Percentiles rank a stretch among this genome's conserved stretches.
phyloP scores from a whole-genome alignment of 164 flowering plant species.

The Annona cherimola region DNA sequence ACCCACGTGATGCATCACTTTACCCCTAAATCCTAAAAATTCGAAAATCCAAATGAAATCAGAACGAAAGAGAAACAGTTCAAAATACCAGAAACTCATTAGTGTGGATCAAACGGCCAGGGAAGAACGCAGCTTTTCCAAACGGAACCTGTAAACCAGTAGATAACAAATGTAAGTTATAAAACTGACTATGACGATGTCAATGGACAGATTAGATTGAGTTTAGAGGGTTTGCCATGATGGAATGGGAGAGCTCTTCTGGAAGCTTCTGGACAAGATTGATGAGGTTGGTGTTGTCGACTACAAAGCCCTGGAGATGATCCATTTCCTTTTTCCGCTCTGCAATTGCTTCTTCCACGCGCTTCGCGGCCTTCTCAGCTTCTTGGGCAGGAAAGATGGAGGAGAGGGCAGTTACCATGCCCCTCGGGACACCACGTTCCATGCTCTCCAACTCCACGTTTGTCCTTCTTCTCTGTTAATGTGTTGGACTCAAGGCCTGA shows the following conservation, averaged over 20 bases:
- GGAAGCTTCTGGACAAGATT: slow-evolving; percentile 80
- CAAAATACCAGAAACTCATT: slow-evolving; percentile 67
- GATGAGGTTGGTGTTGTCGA: slow-evolving; percentile 58
- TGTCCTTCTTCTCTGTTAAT: no score
- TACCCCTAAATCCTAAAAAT: not conserved
- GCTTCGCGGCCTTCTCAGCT: slow-evolving; percentile 55
- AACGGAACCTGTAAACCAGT: slow-evolving; percentile 60
- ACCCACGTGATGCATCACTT: no score
- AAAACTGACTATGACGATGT: not conserved
- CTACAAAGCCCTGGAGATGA: slow-evolving; percentile 36
- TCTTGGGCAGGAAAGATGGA: slow-evolving; percentile 61
- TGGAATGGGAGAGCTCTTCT: slow-evolving; percentile 65
- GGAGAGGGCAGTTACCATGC: slow-evolving; percentile 63
- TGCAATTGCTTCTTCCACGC: slow-evolving; percentile 44
- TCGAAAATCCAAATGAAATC: not conserved
- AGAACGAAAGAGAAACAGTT: no score
- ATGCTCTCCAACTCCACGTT: slow-evolving; percentile 1
- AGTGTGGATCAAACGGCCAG: slow-evolving; percentile 82
- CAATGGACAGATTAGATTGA: not conserved
- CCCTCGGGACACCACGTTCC: slow-evolving; percentile 28
- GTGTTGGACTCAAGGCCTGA: no score
- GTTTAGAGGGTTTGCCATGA: slow-evolving; percentile 45
- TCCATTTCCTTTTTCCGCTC: slow-evolving; percentile 46
- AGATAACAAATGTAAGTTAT: not conserved
- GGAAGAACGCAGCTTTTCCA: slow-evolving; percentile 88